Evolutionary conservation across 176 grass and related monocot genomes (phyloP), one percentile per base, ranked within the genome.

Genomic region (Juncus inflexus): DNA sequence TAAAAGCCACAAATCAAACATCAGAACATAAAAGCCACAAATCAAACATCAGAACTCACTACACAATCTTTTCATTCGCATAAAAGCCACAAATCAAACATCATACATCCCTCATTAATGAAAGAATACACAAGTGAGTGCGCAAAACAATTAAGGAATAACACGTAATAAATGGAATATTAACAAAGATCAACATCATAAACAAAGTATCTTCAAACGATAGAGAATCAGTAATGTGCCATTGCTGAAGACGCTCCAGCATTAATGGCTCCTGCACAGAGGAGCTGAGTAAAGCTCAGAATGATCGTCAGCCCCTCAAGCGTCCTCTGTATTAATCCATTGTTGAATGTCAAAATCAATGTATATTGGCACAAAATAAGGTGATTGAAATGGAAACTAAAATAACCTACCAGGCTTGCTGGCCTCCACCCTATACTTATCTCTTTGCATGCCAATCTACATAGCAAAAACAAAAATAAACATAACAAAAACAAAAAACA

Each of bases 361-460:
- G 4, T 45, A 49, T 6, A 39, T 28, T 52, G 53, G 3, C 42
- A 55, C 35, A 36, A 8, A 4, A 19, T 63, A 19, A 58, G 43
- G 19, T 60, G 41, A 49, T 49, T 42, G 10, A 15, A 38, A 79
- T 40, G 9, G 5, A 36, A 7, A 41, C 19, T 7, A 35, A 7
- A 0, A 10, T 39, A 11, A 6, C 35, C 71, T 71, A 95, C 91
- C 67, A 97, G 75, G 75, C 75, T 92, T 9, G 77, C 40, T 11
- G 79, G 76, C 67, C 85, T 89, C 80, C 19, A 59, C 12, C 85
- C 63, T 16, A 86, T 64, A 79, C 85, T 89, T 64, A 97, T 97
- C 82, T 97, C 88, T 79, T 91, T 92, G 73, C 94, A 97, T 37
- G 88, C 94, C 58, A 97, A 61, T 9, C 89, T 91, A 70, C 52